phyloP scores from a whole-genome alignment of 2,329 filamentous ascomycete species.

The Corniculantispora saksenae region DNA sequence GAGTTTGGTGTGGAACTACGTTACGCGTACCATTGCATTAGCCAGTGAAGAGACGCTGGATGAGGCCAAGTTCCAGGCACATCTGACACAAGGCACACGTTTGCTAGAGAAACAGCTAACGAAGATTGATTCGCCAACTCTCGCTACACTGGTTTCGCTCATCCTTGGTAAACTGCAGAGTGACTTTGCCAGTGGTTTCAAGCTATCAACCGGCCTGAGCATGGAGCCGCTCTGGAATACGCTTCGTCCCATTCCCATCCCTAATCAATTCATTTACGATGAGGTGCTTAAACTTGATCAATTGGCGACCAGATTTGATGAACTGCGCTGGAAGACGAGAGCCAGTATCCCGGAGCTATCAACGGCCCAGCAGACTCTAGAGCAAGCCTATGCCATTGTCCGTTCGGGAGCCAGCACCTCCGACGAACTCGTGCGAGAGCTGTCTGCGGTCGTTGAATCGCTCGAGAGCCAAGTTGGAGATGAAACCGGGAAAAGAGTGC shows the following conservation, averaged over 20 bases:
- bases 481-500: slow-evolving; percentile 42
- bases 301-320: slow-evolving; percentile 61
- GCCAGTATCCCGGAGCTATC: slow-evolving; percentile 53
- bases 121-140: slow-evolving; percentile 25
- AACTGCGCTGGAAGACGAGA: slow-evolving; percentile 58
- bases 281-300: slow-evolving; percentile 53
- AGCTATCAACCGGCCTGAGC: slow-evolving; percentile 71
- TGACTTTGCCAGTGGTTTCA: slow-evolving; percentile 69
- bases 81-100: slow-evolving; percentile 53
- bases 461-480: slow-evolving; percentile 50
- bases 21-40: slow-evolving; percentile 54
- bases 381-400: slow-evolving; percentile 58
- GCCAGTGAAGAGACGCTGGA: slow-evolving; percentile 52
- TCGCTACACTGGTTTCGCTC: slow-evolving; percentile 39
- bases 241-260: slow-evolving; percentile 64
- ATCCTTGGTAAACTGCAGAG: slow-evolving; percentile 47
- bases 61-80: slow-evolving; percentile 65
- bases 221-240: slow-evolving; percentile 79
- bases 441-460: slow-evolving; percentile 52
- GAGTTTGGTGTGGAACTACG: slow-evolving; percentile 50
- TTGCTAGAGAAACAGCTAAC: slow-evolving; percentile 40
- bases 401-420: slow-evolving; percentile 43
- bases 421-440: slow-evolving; percentile 49
- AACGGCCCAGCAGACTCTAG: slow-evolving; percentile 55
- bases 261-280: slow-evolving; percentile 45